A percentile compares a stretch with the other conserved stretches of the same genome.
Evolutionary conservation across 75 land plant species (phyloP).

Genomic region (Azolla pinnata): DNA sequence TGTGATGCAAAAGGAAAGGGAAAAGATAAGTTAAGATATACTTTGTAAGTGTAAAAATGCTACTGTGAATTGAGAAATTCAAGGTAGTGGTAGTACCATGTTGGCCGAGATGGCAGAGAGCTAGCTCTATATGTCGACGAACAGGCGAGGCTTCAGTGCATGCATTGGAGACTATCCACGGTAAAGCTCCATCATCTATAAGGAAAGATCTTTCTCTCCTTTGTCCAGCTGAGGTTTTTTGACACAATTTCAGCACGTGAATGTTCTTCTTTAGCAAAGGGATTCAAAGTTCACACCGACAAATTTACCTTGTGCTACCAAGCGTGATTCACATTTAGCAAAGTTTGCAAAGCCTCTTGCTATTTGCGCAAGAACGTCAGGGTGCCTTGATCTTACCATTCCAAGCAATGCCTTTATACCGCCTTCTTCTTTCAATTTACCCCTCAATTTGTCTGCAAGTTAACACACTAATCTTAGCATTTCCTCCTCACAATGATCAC

Average conservation of each 20-base stretch:
- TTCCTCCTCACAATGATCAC: too few species aligned
- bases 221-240: slow-evolving; percentile 31
- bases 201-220: slow-evolving; percentile 49
- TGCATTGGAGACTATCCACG: slow-evolving; percentile 83
- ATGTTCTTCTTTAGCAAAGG: neutral
- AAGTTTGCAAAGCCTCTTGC: slow-evolving; percentile 75
- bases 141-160: slow-evolving; percentile 69
- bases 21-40: neutral
- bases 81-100: slow-evolving; percentile 36
- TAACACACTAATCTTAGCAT: too few species aligned
- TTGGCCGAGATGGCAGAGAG: slow-evolving; percentile 81
- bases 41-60: neutral
- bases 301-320: slow-evolving; percentile 40
- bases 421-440: slow-evolving; percentile 51
- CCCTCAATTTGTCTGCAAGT: slow-evolving; percentile 61
- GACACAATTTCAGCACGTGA: too few species aligned
- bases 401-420: slow-evolving; percentile 59
- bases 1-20: slow-evolving; percentile 16
- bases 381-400: slow-evolving; percentile 43
- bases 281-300: neutral
- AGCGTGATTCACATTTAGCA: slow-evolving; percentile 74
- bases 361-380: slow-evolving; percentile 66
- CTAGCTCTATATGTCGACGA: slow-evolving; percentile 75
- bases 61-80: too few species aligned
- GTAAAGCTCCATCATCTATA: slow-evolving; percentile 79